Percentiles rank a stretch among this genome's conserved stretches.
Evolutionary conservation across 805 yeast genomes (phyloP).

Genomic region (Schizosaccharomyces cryophilus): DNA sequence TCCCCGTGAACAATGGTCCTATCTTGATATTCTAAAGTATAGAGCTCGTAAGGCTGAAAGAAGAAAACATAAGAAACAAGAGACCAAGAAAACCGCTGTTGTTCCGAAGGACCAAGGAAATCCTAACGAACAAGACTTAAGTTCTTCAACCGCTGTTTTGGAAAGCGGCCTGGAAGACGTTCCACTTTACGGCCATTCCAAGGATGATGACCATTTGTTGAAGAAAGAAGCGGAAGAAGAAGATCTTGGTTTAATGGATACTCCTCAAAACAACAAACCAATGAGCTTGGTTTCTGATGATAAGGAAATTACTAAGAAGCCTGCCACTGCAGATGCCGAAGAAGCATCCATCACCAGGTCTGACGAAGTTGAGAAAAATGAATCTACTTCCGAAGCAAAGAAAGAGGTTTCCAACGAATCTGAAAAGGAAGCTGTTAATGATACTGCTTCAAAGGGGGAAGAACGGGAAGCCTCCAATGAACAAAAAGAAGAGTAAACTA

Average conservation of each 20-base stretch:
- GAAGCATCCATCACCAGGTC: neutral
- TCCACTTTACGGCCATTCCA: neutral
- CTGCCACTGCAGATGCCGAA: neutral
- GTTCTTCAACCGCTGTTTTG: neutral
- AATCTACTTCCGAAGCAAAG: neutral
- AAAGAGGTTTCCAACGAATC: neutral
- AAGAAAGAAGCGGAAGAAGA: neutral
- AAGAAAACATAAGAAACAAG: neutral
- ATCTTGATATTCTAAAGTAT: neutral
- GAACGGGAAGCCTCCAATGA: neutral
- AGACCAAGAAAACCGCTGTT: neutral
- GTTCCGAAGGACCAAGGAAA: neutral
- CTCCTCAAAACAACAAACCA: neutral
- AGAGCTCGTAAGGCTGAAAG: neutral
- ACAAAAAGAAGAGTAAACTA: neutral
- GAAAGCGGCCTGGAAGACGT: neutral
- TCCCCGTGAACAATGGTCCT: constrained; percentile 2
- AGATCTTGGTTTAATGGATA: neutral
- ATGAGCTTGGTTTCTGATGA: neutral
- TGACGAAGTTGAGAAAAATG: neutral
- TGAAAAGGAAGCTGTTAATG: neutral
- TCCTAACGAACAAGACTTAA: neutral
- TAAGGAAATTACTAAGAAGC: neutral
- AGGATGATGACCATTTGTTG: neutral
- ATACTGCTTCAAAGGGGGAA: neutral